Evolutionary conservation across 2,329 filamentous ascomycete genomes (phyloP).

Genomic region (Trichoderma lentiforme): DNA sequence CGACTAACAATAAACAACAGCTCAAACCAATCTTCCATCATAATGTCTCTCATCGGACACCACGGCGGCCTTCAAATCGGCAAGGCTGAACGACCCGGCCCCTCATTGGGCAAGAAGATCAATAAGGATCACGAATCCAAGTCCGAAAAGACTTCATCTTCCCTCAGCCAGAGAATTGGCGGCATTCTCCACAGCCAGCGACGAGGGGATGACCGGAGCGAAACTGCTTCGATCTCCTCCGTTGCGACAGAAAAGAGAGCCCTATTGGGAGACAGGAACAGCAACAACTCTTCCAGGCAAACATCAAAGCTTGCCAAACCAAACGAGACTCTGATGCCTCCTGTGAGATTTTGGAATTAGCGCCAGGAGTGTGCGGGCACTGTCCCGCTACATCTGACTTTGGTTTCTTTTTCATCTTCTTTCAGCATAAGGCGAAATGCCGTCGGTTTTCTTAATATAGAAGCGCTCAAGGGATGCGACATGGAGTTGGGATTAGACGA

Average conservation of each 20-base stretch:
- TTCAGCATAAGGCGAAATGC: not conserved
- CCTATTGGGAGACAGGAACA: conserved; percentile 1
- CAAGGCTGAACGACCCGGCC: conserved; percentile 15
- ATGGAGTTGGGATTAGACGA: not conserved
- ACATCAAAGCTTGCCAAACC: not conserved
- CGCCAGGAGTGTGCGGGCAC: not conserved
- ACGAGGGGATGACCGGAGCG: conserved; percentile 6
- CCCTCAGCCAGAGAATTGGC: not conserved
- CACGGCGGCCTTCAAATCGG: conserved; percentile 9
- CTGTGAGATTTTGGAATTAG: not conserved
- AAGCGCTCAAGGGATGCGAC: not conserved
- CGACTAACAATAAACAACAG: not conserved
- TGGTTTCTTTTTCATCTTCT: not conserved
- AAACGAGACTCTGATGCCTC: conserved; percentile 1
- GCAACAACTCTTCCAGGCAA: not conserved
- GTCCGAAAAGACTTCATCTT: not conserved
- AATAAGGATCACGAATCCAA: not conserved
- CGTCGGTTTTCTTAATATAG: not conserved
- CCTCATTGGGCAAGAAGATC: not conserved
- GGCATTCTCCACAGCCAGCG: conserved; percentile 11
- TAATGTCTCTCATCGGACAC: conserved; percentile 17
- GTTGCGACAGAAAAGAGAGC: conserved; percentile 11
- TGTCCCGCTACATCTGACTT: not conserved
- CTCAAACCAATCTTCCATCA: not conserved
- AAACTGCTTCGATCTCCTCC: conserved; percentile 12